A percentile compares a stretch with the other conserved stretches of the same genome.
Evolutionary conservation across 2,329 filamentous ascomycete species (phyloP).

Genomic region (Diaporthe helianthi): DNA sequence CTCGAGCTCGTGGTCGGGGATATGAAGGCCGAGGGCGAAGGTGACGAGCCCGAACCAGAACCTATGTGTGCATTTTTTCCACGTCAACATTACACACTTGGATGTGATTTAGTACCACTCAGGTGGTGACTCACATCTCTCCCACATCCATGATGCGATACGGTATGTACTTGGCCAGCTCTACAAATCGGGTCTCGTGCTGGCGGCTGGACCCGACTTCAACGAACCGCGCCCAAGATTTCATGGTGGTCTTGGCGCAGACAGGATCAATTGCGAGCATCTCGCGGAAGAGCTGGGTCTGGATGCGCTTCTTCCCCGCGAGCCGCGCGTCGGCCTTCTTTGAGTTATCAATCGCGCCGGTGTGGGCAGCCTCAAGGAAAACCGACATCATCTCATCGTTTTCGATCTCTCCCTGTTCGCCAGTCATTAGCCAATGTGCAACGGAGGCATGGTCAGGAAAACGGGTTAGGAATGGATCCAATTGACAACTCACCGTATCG

Average conservation of each 20-base stretch:
- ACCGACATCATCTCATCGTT: conserved; percentile 38
- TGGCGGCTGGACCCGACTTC: conserved; percentile 32
- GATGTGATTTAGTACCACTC: too few species aligned
- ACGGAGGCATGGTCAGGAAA: too few species aligned
- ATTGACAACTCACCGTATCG: not conserved
- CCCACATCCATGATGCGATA: conserved; percentile 40
- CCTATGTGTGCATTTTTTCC: conserved; percentile 34
- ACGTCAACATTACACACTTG: too few species aligned
- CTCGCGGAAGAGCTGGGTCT: conserved; percentile 35
- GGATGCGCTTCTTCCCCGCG: conserved; percentile 38
- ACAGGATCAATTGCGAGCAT: conserved; percentile 38
- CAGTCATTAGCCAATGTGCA: not conserved
- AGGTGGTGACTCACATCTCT: conserved; percentile 37
- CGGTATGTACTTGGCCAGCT: conserved; percentile 40
- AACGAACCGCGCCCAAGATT: conserved; percentile 39
- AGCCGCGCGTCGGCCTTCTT: conserved; percentile 37
- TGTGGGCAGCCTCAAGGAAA: conserved; percentile 36
- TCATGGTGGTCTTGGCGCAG: conserved; percentile 38
- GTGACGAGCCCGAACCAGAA: conserved; percentile 46
- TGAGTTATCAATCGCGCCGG: conserved; percentile 30
- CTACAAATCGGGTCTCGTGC: conserved; percentile 35
- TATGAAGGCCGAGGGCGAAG: conserved; percentile 47
- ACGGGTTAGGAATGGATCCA: too few species aligned
- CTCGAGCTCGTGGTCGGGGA: conserved; percentile 45
- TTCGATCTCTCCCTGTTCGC: conserved; percentile 35